These are phyloP conservation scores for Fomitopsis schrenkii DNA, from an alignment of 1,284 basidiomycete species.

Conservation along the genomic window DNA sequence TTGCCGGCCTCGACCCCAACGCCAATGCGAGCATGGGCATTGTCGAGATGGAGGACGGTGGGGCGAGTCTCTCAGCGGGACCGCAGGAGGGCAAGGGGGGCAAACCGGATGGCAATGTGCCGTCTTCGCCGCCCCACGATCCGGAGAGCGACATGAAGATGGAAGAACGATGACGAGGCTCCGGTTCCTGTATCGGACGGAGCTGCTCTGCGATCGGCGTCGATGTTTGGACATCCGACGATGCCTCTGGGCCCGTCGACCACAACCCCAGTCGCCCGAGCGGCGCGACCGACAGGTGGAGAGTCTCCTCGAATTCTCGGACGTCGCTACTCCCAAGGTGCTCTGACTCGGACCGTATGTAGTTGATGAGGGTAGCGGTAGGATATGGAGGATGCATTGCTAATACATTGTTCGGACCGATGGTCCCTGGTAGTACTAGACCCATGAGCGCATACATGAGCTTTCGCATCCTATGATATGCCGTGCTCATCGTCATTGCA, in stretches of 20 bases:
- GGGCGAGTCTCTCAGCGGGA: conserved; percentile 1
- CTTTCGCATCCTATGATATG: not conserved
- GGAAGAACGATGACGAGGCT: conserved; percentile 30
- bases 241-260: too few species aligned
- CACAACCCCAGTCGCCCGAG: too few species aligned
- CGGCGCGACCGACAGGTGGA: too few species aligned
- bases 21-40: not conserved
- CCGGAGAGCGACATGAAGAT: conserved; percentile 52
- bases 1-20: not conserved
- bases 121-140: conserved; percentile 20
- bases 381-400: not conserved
- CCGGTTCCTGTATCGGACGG: not conserved
- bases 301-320: too few species aligned
- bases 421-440: not conserved
- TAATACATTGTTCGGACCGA: not conserved
- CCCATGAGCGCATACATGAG: not conserved
- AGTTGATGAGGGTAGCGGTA: too few species aligned
- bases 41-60: not conserved
- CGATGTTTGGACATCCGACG: not conserved
- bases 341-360: too few species aligned
- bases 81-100: conserved; percentile 11
- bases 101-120: conserved; percentile 2
- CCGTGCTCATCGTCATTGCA: not conserved
- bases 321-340: too few species aligned
- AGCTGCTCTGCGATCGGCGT: not conserved